Base-by-base conservation (phyloP, 768 basidiomycete species). In the Phlebiopsis flavidoalba region DNA sequence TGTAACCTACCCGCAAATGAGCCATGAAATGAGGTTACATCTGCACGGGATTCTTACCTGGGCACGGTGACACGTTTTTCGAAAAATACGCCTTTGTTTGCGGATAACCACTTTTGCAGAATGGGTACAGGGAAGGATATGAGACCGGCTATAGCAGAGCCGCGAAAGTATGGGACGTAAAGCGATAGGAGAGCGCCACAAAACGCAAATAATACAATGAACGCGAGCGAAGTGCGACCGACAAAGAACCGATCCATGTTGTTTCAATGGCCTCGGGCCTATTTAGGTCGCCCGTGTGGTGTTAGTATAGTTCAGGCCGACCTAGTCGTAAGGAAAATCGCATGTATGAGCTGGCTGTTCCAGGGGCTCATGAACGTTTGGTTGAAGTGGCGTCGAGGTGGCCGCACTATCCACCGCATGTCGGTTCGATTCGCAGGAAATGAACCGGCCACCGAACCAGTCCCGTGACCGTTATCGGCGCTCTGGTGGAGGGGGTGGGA, bases 1-100 rank as follows among this genome's bases (percentile, higher is more conserved):
- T 71, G 65, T 89, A 90, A 17, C 88, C 88, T 85, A 57, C 19
- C 51, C 22, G 22, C 8, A 14, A 19, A 26, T 45, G 15, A 21
- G 53, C 11, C 37, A 5, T n/a, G n/a, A 37, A 59, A 35, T 10
- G 49, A 43, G 26, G 26, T 6, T 31, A 6, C 26, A 31, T 31
- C 22, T 11, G 17, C 40, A 31, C 12, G 12, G 12, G n/a, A 55
- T 17, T 10, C 53, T 36, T 8, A 71, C 70, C 70, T 58, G 70
- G 67, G 59, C 70, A 71, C 40, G 62, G 62, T 33, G 70, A 68
- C 52, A 69, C 70, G 59, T 71, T 69, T 33, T 63, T 47, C 22
- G 70, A 68, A 53, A n/a, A 64, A 63, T 0, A 22, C 8, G 4
- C 7, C 36, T 15, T 62, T 46, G 21, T 58, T 56, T n/a, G 35